Evolutionary conservation across 441 rosid species (phyloP).

Genomic region (Populus hybrid): DNA sequence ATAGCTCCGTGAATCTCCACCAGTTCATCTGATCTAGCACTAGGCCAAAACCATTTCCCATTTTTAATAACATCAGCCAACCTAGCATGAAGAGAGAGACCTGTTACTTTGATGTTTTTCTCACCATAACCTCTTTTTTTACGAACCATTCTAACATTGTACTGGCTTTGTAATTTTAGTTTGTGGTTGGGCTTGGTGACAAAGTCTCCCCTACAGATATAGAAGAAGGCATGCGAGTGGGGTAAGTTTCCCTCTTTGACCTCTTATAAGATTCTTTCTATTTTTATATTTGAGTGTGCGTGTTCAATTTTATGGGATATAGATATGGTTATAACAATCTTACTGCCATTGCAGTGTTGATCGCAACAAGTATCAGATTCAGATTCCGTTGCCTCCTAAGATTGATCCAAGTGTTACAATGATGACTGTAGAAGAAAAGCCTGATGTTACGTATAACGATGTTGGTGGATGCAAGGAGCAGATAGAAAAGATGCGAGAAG

Average conservation of each 20-base stretch:
- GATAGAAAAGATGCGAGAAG: slow-evolving; percentile 96
- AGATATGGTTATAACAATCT: neutral
- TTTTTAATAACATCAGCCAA: too few species aligned
- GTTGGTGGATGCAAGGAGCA: slow-evolving; percentile 99
- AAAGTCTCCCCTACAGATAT: slow-evolving; percentile 97
- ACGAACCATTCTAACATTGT: neutral
- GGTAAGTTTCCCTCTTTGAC: slow-evolving; percentile 41
- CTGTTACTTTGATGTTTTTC: too few species aligned
- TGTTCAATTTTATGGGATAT: neutral
- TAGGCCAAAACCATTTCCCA: too few species aligned
- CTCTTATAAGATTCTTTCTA: neutral
- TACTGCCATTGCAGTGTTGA: slow-evolving; percentile 62
- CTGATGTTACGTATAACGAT: slow-evolving; percentile 96
- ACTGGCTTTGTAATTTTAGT: slow-evolving; percentile 37
- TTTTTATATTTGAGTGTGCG: neutral
- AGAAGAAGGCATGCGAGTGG: slow-evolving; percentile 99
- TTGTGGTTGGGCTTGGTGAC: slow-evolving; percentile 99
- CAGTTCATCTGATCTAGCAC: too few species aligned
- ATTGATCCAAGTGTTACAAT: slow-evolving; percentile 98
- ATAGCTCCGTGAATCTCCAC: too few species aligned
- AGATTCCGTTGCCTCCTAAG: slow-evolving; percentile 96
- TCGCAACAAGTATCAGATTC: slow-evolving; percentile 93
- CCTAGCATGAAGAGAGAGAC: too few species aligned
- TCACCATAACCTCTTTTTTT: neutral
- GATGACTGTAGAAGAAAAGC: slow-evolving; percentile 99